Conservation (phyloP, 257 asterid genomes). For the Solanum piurae region DNA sequence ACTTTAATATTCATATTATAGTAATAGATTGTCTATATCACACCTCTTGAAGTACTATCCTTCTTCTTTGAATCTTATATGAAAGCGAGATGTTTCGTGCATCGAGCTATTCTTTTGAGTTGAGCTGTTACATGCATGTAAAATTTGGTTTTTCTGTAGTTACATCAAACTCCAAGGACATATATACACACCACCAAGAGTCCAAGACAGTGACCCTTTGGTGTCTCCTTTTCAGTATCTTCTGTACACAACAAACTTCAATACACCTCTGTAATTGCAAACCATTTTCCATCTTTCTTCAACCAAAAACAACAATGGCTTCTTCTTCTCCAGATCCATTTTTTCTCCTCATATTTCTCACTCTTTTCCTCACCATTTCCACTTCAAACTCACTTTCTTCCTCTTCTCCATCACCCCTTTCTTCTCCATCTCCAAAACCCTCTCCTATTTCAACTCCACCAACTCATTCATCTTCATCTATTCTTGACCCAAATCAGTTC, state of each 20-base stretch:
- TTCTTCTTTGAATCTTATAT: background rate
- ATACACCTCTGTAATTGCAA: background rate
- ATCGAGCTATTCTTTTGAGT: background rate
- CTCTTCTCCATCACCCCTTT: background rate
- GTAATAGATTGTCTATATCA: fast-evolving
- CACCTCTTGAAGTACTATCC: too few relatives aligned
- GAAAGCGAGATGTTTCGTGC: fast-evolving
- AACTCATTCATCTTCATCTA: background rate
- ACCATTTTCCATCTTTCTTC: background rate
- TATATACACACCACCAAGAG: background rate
- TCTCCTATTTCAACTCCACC: background rate
- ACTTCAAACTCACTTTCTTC: background rate
- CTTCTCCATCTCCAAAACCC: background rate
- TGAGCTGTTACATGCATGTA: background rate
- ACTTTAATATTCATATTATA: too few relatives aligned
- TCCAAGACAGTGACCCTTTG: background rate
- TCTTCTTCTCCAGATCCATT: background rate
- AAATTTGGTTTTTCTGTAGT: background rate
- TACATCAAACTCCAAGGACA: background rate
- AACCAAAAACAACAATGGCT: background rate
- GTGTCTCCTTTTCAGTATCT: background rate
- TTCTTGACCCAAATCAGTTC: constrained; percentile 80
- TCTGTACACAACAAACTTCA: background rate
- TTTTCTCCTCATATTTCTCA: background rate
- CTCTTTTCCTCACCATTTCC: constrained; percentile 9